Base-by-base conservation (phyloP, 139 green algal species). In the Astrephomene gubernaculifera region DNA sequence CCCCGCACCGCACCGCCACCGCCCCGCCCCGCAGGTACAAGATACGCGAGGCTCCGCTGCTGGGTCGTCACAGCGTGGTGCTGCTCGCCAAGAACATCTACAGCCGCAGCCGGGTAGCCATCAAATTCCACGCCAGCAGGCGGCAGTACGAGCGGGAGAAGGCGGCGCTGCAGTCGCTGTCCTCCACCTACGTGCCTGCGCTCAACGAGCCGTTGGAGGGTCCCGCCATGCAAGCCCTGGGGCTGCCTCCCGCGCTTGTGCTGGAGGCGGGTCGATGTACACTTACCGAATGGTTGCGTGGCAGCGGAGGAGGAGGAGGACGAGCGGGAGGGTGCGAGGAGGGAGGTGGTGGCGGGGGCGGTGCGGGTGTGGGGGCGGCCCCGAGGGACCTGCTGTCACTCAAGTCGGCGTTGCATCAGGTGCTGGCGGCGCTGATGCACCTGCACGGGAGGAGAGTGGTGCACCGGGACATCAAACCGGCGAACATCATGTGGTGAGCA, bases 261-360 rank as follows among this genome's bases (percentile, higher is more conserved):
- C 64, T 84, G 78, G 78, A 84, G 78, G 78, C 78, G 63, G 78
- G 78, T 25, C 78, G 78, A 39, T 75, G 78, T 43, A 84, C 78
- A 6, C 78, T 84, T 17, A 74, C 63, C 9, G 41, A 84, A 43
- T 84, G 78, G 78, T 63, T 84, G 43, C 41, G n/a, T 14, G 78
- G 63, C 41, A 41, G 21, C 29, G n/a, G 61, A 31, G 68, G 41
- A 22, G 68, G 68, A 12, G 68, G n/a, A n/a, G n/a, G n/a, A n/a
- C n/a, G n/a, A n/a, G n/a, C n/a, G n/a, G n/a, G n/a, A n/a, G n/a
- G n/a, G n/a, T n/a, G n/a, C n/a, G n/a, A n/a, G n/a, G n/a, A n/a
- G n/a, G n/a, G n/a, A n/a, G 8, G 8, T 6, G 41, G 27, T 41
- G 69, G 39, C 36, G 6, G 10, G 68, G 38, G 7, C 61, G 61